Evolutionary conservation across 768 basidiomycete genomes (phyloP).

Genomic region (Lyophyllum decastes): DNA sequence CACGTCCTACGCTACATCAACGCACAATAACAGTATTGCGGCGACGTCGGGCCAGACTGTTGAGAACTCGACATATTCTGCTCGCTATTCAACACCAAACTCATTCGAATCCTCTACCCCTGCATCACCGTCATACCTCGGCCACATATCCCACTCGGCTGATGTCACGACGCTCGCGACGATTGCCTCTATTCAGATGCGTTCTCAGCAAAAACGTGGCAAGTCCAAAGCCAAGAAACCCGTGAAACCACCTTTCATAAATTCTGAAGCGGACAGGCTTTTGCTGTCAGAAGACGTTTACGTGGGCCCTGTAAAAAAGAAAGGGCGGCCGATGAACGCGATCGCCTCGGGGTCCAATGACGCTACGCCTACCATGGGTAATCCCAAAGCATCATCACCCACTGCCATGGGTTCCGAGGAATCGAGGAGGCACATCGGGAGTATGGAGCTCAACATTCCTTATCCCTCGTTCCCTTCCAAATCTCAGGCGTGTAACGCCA

Average conservation of each 20-base stretch:
- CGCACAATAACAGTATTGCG: not conserved
- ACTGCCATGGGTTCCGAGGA: not conserved
- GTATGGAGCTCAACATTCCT: not conserved
- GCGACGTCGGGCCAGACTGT: not conserved
- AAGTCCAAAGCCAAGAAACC: constrained; percentile 18
- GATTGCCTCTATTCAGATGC: constrained; percentile 21
- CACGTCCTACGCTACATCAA: not conserved
- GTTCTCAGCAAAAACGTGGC: constrained; percentile 19
- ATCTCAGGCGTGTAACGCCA: constrained; percentile 1
- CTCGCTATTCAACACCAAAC: not conserved
- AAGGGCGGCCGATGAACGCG: constrained; percentile 38
- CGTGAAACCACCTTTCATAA: constrained; percentile 6
- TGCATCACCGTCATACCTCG: constrained; percentile 6
- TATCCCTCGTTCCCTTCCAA: not conserved
- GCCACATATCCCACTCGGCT: not conserved
- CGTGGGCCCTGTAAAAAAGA: constrained; percentile 47
- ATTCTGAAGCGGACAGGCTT: constrained; percentile 39
- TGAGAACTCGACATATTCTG: not conserved
- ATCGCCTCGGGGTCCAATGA: constrained; percentile 19
- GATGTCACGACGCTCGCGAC: constrained; percentile 17
- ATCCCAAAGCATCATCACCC: not conserved
- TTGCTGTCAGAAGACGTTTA: constrained; percentile 41
- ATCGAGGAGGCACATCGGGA: not conserved
- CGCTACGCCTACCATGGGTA: constrained; percentile 25
- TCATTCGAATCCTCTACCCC: not conserved